Conservation (phyloP, 768 basidiomycete species). For the Kwoniella mangroviensis region DNA sequence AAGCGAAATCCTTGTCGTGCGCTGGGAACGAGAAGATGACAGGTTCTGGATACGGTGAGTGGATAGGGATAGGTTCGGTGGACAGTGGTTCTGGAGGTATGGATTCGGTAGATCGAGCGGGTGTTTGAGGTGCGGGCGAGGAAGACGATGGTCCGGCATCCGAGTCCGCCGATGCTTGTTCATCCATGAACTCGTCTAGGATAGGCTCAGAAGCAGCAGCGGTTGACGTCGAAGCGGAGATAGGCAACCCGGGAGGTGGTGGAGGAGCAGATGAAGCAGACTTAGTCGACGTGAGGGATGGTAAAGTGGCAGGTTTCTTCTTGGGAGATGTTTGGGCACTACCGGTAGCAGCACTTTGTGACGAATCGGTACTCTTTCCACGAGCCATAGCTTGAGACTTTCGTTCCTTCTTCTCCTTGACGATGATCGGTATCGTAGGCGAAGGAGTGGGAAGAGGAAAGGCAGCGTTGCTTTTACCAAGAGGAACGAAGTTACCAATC, state of each 20-base stretch:
- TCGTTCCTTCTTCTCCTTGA: constrained; percentile 39
- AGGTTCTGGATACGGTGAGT: constrained; percentile 50
- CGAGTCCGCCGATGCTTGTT: constrained; percentile 36
- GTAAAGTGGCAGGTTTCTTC: constrained; percentile 35
- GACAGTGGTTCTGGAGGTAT: constrained; percentile 39
- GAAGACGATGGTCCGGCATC: constrained; percentile 50
- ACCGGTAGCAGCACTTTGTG: constrained; percentile 27
- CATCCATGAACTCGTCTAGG: constrained; percentile 21
- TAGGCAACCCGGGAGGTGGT: constrained; percentile 3
- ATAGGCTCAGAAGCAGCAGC: constrained; percentile 4
- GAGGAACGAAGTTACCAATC: constrained; percentile 41
- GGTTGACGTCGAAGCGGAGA: background rate
- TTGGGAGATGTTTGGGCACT: constrained; percentile 45
- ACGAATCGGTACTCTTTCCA: constrained; percentile 41
- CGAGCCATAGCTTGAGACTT: constrained; percentile 34
- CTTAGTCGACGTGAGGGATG: constrained; percentile 21
- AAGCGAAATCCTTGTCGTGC: constrained; percentile 46
- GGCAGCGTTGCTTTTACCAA: constrained; percentile 40
- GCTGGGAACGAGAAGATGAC: constrained; percentile 39
- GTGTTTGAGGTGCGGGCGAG: constrained; percentile 47
- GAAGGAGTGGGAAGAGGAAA: constrained; percentile 51
- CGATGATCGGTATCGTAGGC: constrained; percentile 33
- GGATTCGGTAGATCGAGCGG: constrained; percentile 23
- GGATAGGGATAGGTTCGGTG: constrained; percentile 42
- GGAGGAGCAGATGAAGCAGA: constrained; percentile 1